Percentiles rank a stretch among this genome's conserved stretches.
Evolutionary conservation across 495 filamentous ascomycete species (phyloP).

Genomic region (Collariella sp.): DNA sequence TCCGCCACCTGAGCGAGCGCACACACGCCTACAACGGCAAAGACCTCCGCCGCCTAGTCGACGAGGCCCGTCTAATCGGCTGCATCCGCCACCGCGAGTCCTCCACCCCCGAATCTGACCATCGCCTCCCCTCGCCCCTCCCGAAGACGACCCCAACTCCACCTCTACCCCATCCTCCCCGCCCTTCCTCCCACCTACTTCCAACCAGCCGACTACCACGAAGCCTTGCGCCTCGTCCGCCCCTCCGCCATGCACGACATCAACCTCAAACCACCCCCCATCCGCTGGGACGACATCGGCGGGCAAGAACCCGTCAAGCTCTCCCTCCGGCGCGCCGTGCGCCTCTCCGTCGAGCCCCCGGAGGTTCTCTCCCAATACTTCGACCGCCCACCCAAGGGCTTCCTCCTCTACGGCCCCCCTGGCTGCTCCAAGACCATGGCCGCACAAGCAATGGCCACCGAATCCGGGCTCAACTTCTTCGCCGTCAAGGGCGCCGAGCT

Average conservation of each 20-base stretch:
- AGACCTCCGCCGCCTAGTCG: constrained; percentile 38
- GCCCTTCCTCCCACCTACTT: background rate
- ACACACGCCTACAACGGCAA: constrained; percentile 48
- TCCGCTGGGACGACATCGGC: constrained; percentile 84
- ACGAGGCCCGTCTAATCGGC: constrained; percentile 29
- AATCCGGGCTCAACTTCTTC: constrained; percentile 87
- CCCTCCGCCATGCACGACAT: constrained; percentile 89
- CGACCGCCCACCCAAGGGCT: constrained; percentile 57
- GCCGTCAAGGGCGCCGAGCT: constrained; percentile 95
- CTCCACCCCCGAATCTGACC: background rate
- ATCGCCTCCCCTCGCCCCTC: constrained; percentile 1
- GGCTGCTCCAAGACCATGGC: constrained; percentile 95
- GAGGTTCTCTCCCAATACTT: constrained; percentile 48
- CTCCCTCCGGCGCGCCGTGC: constrained; percentile 33
- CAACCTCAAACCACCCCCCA: constrained; percentile 76
- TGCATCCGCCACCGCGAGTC: constrained; percentile 5
- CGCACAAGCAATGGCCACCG: constrained; percentile 86
- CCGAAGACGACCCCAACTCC: background rate
- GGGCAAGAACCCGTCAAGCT: constrained; percentile 77
- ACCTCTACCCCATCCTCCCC: background rate
- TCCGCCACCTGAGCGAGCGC: constrained; percentile 40
- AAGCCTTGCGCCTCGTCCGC: constrained; percentile 41
- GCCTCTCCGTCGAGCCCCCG: constrained; percentile 36
- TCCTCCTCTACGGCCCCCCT: constrained; percentile 88
- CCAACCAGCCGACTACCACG: constrained; percentile 35